phyloP scores from a whole-genome alignment of 208 protist species.

The Novymonas esmeraldas region DNA sequence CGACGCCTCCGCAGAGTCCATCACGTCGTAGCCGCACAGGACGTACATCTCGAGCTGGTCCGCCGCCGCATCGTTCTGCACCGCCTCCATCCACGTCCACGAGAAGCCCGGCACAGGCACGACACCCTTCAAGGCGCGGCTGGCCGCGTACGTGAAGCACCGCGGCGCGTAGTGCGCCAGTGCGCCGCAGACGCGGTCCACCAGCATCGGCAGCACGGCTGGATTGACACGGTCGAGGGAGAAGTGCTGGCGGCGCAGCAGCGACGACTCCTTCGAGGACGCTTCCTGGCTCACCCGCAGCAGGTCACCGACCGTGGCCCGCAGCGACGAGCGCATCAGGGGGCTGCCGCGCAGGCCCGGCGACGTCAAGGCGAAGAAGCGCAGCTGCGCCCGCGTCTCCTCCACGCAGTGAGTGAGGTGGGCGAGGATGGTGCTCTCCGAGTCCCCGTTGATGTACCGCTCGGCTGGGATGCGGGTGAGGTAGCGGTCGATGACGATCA shows the following conservation, averaged over 20 bases:
- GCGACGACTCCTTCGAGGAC: conserved; percentile 51
- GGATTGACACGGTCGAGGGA: conserved; percentile 64
- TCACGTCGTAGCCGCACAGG: conserved; percentile 60
- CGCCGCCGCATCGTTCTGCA: conserved; percentile 63
- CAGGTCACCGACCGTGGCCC: conserved; percentile 22
- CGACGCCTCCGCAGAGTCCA: conserved; percentile 17
- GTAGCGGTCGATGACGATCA: conserved; percentile 66
- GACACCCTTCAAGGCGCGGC: conserved; percentile 5
- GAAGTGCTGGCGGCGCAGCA: conserved; percentile 61
- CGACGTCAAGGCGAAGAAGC: conserved; percentile 38
- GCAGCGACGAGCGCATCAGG: conserved; percentile 36
- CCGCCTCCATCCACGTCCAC: conserved; percentile 75
- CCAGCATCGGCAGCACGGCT: conserved; percentile 60
- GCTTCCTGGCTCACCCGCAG: conserved; percentile 30
- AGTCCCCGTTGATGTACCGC: conserved; percentile 72
- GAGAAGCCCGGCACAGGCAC: conserved; percentile 53
- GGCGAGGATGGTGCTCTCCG: conserved; percentile 54
- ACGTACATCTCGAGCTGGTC: conserved; percentile 71
- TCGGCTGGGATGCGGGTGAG: conserved; percentile 71
- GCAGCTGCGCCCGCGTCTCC: conserved; percentile 59
- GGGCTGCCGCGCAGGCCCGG: conserved; percentile 16
- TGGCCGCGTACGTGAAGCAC: conserved; percentile 28
- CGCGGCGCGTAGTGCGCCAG: conserved; percentile 51
- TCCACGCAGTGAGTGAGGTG: conserved; percentile 56
- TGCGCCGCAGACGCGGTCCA: conserved; percentile 67